Percentiles rank a stretch among this genome's conserved stretches.
Conservation (phyloP, 768 basidiomycete species). For the Xerocomus brunneocitrinus region DNA sequence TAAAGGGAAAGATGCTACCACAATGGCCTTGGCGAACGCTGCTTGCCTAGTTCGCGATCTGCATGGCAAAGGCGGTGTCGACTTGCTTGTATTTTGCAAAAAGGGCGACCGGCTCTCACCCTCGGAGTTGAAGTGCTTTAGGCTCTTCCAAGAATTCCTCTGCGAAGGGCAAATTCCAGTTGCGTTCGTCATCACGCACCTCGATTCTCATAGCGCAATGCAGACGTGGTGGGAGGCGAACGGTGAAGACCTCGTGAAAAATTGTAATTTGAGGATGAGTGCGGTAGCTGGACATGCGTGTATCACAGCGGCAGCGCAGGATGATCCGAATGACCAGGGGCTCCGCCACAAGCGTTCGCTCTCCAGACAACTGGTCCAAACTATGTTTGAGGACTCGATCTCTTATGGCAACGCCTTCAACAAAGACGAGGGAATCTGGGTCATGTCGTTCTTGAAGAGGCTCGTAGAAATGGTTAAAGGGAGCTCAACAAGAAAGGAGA, state of each 20-base stretch:
- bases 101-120: slow-evolving; percentile 27
- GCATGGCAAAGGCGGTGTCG: slow-evolving; percentile 29
- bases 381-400: slow-evolving; percentile 21
- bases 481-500: slow-evolving; percentile 8
- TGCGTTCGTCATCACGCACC: slow-evolving; percentile 37
- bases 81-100: slow-evolving; percentile 37
- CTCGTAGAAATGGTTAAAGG: slow-evolving; percentile 14
- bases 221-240: slow-evolving; percentile 32
- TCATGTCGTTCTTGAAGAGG: slow-evolving; percentile 22
- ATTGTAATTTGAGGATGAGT: slow-evolving; percentile 6
- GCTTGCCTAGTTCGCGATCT: slow-evolving; percentile 29
- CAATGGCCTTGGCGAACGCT: slow-evolving; percentile 23
- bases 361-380: slow-evolving; percentile 15
- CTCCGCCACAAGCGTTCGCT: slow-evolving; percentile 4
- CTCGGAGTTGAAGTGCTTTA: slow-evolving; percentile 29
- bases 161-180: slow-evolving; percentile 36
- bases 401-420: slow-evolving; percentile 13
- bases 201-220: slow-evolving; percentile 30
- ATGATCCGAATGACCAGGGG: neutral
- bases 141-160: slow-evolving; percentile 35
- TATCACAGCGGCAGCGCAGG: slow-evolving; percentile 18
- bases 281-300: slow-evolving; percentile 27
- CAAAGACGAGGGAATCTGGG: slow-evolving; percentile 16
- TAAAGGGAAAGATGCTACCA: slow-evolving; percentile 3
- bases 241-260: slow-evolving; percentile 9